Evolutionary conservation across 2,329 filamentous ascomycete genomes (phyloP).

Genomic region (Colletotrichum sp.): DNA sequence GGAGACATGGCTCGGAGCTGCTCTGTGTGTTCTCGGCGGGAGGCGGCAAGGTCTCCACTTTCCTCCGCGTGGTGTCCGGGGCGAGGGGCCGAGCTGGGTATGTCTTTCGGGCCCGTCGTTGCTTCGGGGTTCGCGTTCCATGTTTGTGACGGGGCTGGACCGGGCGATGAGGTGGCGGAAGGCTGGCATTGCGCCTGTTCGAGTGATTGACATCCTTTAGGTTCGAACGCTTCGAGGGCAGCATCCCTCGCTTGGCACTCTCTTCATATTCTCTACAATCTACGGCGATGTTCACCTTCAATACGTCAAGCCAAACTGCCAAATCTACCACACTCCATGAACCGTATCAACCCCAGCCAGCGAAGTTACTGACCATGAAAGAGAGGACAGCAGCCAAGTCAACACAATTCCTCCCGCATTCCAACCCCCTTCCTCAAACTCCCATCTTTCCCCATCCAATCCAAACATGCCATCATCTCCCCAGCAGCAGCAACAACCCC

Average conservation of each 20-base stretch:
- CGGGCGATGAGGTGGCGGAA: not conserved
- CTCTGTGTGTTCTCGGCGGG: not conserved
- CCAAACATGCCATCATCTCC: not conserved
- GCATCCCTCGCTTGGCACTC: no score
- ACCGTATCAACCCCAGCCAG: not conserved
- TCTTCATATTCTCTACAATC: not conserved
- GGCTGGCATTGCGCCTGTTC: no score
- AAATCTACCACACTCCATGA: not conserved
- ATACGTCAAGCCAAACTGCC: not conserved
- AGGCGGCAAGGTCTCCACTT: not conserved
- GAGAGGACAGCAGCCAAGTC: not conserved
- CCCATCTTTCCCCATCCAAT: not conserved
- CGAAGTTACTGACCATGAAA: no score
- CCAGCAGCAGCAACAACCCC: not conserved
- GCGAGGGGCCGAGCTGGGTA: not conserved
- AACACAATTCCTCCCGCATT: not conserved
- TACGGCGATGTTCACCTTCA: fast-evolving
- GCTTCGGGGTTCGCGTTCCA: fast-evolving
- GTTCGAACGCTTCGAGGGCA: no score
- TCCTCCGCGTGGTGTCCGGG: not conserved
- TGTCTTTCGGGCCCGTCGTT: not conserved
- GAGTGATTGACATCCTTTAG: no score
- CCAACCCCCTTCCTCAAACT: not conserved
- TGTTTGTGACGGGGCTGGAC: fast-evolving
- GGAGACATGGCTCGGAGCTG: not conserved